Evolutionary conservation across 139 green algal genomes (phyloP).

Genomic region (Chlamydomonas sphaeroides): DNA sequence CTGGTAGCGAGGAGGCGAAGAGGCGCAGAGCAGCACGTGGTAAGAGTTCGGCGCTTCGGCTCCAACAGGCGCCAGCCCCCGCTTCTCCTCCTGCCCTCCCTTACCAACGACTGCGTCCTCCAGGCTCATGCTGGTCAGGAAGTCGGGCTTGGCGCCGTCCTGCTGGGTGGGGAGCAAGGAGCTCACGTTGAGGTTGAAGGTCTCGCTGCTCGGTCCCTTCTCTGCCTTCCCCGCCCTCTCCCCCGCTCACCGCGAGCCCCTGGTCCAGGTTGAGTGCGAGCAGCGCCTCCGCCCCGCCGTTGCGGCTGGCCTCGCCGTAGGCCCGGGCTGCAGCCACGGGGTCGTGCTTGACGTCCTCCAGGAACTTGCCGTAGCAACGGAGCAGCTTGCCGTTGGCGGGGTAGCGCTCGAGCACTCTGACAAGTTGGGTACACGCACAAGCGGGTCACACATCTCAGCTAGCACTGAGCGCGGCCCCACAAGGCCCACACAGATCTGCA

Average conservation of each 20-base stretch:
- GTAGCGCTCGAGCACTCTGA: conserved; percentile 46
- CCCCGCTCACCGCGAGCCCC: background rate
- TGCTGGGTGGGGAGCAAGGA: background rate
- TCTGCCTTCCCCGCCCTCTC: too few relatives aligned
- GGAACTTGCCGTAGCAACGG: conserved; percentile 46
- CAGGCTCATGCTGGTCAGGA: conserved; percentile 29
- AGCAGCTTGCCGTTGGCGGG: conserved; percentile 20
- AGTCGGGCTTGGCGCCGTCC: background rate
- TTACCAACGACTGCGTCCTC: conserved; percentile 28
- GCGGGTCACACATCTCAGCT: too few relatives aligned
- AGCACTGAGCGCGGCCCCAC: too few relatives aligned
- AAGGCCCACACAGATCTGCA: too few relatives aligned
- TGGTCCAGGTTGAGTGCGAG: conserved; percentile 15
- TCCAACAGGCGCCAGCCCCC: too few relatives aligned
- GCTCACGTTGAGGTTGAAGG: too few relatives aligned
- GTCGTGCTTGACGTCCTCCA: conserved; percentile 49
- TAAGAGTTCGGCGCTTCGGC: too few relatives aligned
- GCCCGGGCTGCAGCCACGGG: conserved; percentile 8
- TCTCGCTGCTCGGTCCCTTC: too few relatives aligned
- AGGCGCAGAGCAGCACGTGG: too few relatives aligned
- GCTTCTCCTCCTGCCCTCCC: too few relatives aligned
- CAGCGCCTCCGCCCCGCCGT: conserved; percentile 7
- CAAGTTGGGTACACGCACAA: too few relatives aligned
- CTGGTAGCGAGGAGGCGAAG: too few relatives aligned
- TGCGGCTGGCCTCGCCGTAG: conserved; percentile 29